Conservation (phyloP, 2,329 filamentous ascomycete species). For the Leptosphaerulina australis region DNA sequence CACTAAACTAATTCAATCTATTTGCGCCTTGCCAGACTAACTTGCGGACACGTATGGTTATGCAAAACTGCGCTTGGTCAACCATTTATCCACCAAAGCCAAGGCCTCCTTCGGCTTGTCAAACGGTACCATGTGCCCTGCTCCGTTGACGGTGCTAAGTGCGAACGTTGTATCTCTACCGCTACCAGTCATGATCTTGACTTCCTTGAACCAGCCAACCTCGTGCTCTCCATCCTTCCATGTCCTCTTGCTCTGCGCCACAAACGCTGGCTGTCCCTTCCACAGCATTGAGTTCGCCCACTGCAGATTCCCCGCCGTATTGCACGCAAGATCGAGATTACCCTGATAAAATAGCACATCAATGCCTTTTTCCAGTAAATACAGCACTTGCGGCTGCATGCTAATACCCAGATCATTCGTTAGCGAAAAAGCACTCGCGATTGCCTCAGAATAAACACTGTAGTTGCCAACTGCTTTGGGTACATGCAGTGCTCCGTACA, state of each 20-base stretch:
- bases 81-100: constrained; percentile 38
- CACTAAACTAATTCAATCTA: not conserved
- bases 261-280: constrained; percentile 54
- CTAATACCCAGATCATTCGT: constrained; percentile 38
- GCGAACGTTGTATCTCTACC: constrained; percentile 43
- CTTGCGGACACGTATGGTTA: constrained; percentile 19
- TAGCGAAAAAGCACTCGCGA: constrained; percentile 37
- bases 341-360: constrained; percentile 51
- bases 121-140: constrained; percentile 52
- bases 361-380: constrained; percentile 46
- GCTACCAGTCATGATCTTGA: constrained; percentile 36
- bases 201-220: constrained; percentile 46
- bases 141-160: constrained; percentile 47
- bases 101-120: constrained; percentile 43
- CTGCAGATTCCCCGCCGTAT: constrained; percentile 49
- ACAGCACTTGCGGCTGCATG: constrained; percentile 44
- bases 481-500: constrained; percentile 42
- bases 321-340: constrained; percentile 51
- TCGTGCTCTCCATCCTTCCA: constrained; percentile 36
- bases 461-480: constrained; percentile 45
- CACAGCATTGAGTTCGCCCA: constrained; percentile 52
- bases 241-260: constrained; percentile 36
- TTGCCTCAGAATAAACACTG: constrained; percentile 31
- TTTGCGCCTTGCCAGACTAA: not conserved
- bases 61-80: constrained; percentile 39